phyloP scores from a whole-genome alignment of 1,139 yeast species.

The Spathaspora jeffriesii region DNA sequence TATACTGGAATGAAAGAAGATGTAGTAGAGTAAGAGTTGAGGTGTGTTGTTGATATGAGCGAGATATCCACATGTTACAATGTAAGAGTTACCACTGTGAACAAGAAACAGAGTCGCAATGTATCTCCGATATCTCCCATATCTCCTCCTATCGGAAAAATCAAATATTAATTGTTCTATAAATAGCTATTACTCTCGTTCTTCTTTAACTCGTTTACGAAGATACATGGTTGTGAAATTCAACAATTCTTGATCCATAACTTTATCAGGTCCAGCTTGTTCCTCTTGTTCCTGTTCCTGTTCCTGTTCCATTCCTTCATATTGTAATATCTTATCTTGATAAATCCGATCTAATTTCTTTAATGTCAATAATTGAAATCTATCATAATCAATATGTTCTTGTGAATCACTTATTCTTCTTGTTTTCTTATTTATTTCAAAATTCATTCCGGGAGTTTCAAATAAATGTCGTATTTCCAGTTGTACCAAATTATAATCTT shows the following conservation, averaged over 20 bases:
- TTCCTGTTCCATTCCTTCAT: constrained; percentile 9
- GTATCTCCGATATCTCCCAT: neutral
- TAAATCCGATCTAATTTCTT: constrained; percentile 26
- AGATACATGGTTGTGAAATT: constrained; percentile 30
- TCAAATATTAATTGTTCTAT: neutral
- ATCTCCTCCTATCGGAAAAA: neutral
- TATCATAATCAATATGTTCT: constrained; percentile 22
- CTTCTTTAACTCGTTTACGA: constrained; percentile 29
- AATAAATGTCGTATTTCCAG: neutral
- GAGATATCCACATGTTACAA: too few species aligned
- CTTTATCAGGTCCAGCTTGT: constrained; percentile 12
- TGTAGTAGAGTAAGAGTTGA: neutral
- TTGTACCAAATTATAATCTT: constrained; percentile 6
- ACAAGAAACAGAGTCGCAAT: too few species aligned
- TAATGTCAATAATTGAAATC: constrained; percentile 24
- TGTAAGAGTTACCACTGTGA: too few species aligned
- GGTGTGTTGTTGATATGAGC: too few species aligned
- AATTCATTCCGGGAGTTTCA: neutral
- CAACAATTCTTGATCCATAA: constrained; percentile 25
- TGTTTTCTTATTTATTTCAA: neutral
- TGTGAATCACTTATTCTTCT: neutral
- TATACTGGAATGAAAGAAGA: neutral
- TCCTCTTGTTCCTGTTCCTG: constrained; percentile 7
- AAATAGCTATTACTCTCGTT: constrained; percentile 3
- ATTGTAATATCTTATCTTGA: constrained; percentile 14